Evolutionary conservation across 306 rosid species (phyloP).

Genomic region (Mimosa pudica): DNA sequence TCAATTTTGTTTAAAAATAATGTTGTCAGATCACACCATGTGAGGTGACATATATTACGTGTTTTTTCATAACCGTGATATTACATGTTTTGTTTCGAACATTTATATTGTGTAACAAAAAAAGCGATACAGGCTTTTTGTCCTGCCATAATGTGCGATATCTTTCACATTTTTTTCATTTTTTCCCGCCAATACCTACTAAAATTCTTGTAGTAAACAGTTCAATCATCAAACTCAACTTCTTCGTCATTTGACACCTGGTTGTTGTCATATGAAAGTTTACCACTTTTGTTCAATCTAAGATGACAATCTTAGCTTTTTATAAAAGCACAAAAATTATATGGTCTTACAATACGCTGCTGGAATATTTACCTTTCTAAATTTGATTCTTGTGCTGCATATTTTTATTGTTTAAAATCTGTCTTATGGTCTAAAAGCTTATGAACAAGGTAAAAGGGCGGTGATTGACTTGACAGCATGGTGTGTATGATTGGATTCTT

Average conservation of each 20-base stretch:
- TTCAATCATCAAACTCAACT: neutral
- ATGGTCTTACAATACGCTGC: neutral
- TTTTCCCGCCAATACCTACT: too few relatives aligned
- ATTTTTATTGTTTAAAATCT: neutral
- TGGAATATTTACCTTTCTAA: neutral
- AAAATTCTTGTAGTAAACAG: too few relatives aligned
- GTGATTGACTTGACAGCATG: constrained; percentile 21
- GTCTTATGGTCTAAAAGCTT: neutral
- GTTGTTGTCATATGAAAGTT: constrained; percentile 10
- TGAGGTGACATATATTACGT: too few relatives aligned
- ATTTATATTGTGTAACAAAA: too few relatives aligned
- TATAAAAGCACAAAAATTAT: neutral
- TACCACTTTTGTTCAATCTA: neutral
- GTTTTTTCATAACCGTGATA: too few relatives aligned
- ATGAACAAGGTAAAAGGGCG: constrained; percentile 16
- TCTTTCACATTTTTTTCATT: too few relatives aligned
- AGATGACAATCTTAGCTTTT: constrained; percentile 1
- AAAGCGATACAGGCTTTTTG: too few relatives aligned
- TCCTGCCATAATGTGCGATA: too few relatives aligned
- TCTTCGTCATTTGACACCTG: neutral
- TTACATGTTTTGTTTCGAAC: too few relatives aligned
- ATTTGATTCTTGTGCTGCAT: neutral
- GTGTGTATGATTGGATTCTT: neutral
- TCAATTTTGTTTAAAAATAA: too few relatives aligned
- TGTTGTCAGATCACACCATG: too few relatives aligned